These are phyloP conservation scores for Mucor irregularis DNA, from an alignment of 371 early-diverging fungal species.

Conservation along the genomic window DNA sequence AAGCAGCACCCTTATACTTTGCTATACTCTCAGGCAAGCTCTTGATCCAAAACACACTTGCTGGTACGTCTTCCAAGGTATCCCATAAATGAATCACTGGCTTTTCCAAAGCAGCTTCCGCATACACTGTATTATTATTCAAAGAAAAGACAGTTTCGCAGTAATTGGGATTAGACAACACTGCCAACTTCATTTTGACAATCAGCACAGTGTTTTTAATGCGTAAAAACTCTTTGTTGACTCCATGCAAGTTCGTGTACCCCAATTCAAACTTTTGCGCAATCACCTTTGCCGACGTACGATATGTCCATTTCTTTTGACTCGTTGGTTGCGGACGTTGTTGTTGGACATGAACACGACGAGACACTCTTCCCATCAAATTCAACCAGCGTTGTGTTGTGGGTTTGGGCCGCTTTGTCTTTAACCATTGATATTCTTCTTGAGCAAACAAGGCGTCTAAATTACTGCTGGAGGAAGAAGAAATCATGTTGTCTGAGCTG, in stretches of 20 bases:
- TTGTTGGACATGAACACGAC: neutral
- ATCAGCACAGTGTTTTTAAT: constrained; percentile 3
- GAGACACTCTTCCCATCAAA: neutral
- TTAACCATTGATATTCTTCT: constrained; percentile 24
- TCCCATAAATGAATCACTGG: constrained; percentile 10
- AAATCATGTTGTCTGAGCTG: neutral
- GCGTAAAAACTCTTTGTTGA: neutral
- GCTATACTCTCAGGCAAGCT: neutral
- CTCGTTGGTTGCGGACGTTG: neutral
- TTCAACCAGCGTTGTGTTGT: constrained; percentile 1
- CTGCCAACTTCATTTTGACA: neutral
- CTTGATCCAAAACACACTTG: constrained; percentile 8
- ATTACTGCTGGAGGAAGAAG: neutral
- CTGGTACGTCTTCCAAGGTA: neutral
- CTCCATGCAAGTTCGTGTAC: neutral
- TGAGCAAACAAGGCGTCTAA: constrained; percentile 18
- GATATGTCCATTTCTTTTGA: neutral
- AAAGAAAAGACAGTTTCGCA: neutral
- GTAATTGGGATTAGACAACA: neutral
- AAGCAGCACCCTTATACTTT: neutral
- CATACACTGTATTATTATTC: constrained; percentile 1
- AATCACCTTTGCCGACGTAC: constrained; percentile 1
- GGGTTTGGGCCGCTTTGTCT: neutral
- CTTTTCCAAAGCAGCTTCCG: constrained; percentile 13
- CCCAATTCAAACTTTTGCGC: constrained; percentile 7